These are phyloP conservation scores for Pelomyxa schiedti DNA, from an alignment of 78 protist species.

Conservation along the genomic window DNA sequence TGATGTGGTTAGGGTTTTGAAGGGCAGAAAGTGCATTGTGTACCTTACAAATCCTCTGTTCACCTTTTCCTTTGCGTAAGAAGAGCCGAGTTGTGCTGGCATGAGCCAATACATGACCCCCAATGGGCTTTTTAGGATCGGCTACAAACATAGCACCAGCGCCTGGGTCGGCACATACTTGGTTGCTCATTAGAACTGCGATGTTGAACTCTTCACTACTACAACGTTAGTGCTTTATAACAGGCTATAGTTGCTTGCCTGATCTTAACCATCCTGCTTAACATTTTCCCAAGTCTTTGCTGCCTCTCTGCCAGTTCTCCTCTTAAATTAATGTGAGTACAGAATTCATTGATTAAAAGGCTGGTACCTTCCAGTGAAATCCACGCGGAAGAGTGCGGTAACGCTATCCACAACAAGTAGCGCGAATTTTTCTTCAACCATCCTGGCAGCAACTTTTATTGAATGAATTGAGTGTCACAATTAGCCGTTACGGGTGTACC, in stretches of 20 bases:
- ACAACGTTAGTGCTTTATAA: too few relatives aligned
- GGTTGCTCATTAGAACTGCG: constrained; percentile 69
- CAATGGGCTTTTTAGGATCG: constrained; percentile 90
- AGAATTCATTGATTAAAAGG: too few relatives aligned
- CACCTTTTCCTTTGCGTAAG: constrained; percentile 87
- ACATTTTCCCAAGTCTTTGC: constrained; percentile 75
- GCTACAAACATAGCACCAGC: constrained; percentile 51
- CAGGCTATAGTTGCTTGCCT: constrained; percentile 78
- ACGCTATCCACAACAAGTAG: constrained; percentile 88
- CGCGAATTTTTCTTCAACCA: constrained; percentile 72
- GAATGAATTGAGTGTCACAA: background rate
- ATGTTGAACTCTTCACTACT: constrained; percentile 37
- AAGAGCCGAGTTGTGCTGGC: constrained; percentile 83
- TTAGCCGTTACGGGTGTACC: background rate
- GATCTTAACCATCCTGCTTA: constrained; percentile 64
- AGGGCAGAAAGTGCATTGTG: too few relatives aligned
- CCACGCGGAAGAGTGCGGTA: constrained; percentile 87
- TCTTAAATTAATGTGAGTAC: constrained; percentile 71
- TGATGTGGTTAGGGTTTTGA: too few relatives aligned
- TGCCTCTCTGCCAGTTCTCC: constrained; percentile 92
- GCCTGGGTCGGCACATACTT: constrained; percentile 90
- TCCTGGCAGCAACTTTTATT: constrained; percentile 79
- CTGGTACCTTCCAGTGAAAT: constrained; percentile 9
- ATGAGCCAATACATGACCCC: constrained; percentile 97
- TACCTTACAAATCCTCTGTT: constrained; percentile 80